These are phyloP conservation scores for Phytophthora chlamydospora DNA, from an alignment of 352 stramenopile species.

Conservation along the genomic window DNA sequence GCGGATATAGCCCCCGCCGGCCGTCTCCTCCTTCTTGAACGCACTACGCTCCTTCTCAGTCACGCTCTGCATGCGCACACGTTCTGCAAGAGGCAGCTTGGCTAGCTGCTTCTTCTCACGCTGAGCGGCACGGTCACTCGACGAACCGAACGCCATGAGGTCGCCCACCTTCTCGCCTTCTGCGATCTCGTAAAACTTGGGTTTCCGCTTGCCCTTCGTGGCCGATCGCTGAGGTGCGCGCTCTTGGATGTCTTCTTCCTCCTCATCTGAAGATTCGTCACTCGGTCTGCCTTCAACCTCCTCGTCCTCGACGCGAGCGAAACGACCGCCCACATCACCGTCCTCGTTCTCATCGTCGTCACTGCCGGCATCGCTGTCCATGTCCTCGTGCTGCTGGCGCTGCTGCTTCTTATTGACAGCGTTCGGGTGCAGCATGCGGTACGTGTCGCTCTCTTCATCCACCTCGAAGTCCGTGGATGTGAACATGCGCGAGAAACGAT, in stretches of 20 bases:
- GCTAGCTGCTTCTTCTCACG: constrained; percentile 81
- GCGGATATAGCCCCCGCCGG: constrained; percentile 76
- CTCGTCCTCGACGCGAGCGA: constrained; percentile 73
- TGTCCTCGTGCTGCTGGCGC: constrained; percentile 85
- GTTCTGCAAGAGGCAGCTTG: constrained; percentile 82
- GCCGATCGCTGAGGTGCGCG: constrained; percentile 10
- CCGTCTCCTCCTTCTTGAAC: constrained; percentile 86
- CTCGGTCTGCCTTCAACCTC: constrained; percentile 66
- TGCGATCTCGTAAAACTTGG: constrained; percentile 89
- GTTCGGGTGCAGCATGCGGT: constrained; percentile 95
- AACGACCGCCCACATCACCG: constrained; percentile 60
- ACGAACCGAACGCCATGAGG: constrained; percentile 80
- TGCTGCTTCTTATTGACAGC: constrained; percentile 75
- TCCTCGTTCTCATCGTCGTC: constrained; percentile 70
- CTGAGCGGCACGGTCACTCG: constrained; percentile 67
- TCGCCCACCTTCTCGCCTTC: constrained; percentile 83
- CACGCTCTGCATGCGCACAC: constrained; percentile 71
- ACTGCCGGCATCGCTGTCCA: constrained; percentile 90
- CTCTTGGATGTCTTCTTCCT: constrained; percentile 44
- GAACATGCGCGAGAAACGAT: constrained; percentile 98
- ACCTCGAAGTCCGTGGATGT: constrained; percentile 97
- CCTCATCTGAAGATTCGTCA: constrained; percentile 73
- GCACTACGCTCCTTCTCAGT: constrained; percentile 79
- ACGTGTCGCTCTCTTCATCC: constrained; percentile 97
- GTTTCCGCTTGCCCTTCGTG: constrained; percentile 49